Base-by-base conservation (phyloP, 164 flowering plant species). In the Euptelea pleiosperma region DNA sequence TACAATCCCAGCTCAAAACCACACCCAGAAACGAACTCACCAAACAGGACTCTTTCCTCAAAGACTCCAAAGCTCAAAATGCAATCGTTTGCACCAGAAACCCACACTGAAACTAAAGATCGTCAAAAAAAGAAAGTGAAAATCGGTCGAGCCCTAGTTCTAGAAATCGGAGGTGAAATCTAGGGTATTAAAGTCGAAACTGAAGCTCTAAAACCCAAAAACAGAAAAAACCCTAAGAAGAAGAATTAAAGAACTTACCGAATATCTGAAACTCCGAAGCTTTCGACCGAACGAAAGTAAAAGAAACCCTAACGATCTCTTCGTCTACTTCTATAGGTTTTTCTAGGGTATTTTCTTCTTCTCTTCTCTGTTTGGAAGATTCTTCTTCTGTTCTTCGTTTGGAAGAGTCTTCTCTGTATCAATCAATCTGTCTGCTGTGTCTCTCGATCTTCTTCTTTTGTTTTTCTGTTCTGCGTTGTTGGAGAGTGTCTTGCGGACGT, bases 401-500 rank as follows among this genome's bases (percentile, higher is more conserved):
- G 26, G 46, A 18, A 26, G 33, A 14, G 10, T 15, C 49, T 56
- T 21, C 8, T 15, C 10, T 8, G 28, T 35, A 14, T 2, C 10
- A 19, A 9, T 30, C 22, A 3, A 2, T 10, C 22, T 46, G 4
- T 46, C 15, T 24, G 14, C 10, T 43, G 29, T 52, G n/a, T 47
- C 34, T 16, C 39, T 57, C 50, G 21, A 11, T 48, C 21, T 19
- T 39, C 28, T 25, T 4, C 30, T 57, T 18, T 41, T 18, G 14
- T 30, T 19, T 1, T 40, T 30, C 29, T 44, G 9, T 37, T 51
- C 57, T 42, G 40, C 55, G 48, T 41, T 49, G 53, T 29, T 37
- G 24, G 16, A 60, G 53, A 61, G 65, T 43, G 67, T 65, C 73
- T 65, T 57, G 70, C 70, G 76, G 76, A 73, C 73, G 73, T 69